Percentiles rank a stretch among this genome's conserved stretches.
Evolutionary conservation across 345 rosid species (phyloP).

Genomic region (Eucalyptus cloeziana): DNA sequence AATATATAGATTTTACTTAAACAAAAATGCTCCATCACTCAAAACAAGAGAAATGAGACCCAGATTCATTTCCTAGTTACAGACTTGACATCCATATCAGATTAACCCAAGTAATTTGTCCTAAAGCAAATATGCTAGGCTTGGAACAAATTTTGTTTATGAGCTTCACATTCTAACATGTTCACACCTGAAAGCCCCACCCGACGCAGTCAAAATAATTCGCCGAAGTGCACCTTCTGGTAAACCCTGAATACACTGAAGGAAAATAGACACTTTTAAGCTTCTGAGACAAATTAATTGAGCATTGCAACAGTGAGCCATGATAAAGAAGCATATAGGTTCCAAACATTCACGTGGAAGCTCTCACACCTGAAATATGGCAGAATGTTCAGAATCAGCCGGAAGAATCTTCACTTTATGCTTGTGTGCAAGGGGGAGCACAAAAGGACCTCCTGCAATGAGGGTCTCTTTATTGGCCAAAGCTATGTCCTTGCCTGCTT

Average conservation of each 20-base stretch:
- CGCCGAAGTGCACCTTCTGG: constrained; percentile 79
- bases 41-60: neutral
- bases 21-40: neutral
- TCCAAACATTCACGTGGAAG: neutral
- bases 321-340: neutral
- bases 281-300: neutral
- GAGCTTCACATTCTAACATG: neutral
- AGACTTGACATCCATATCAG: neutral
- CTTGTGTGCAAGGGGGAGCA: constrained; percentile 88
- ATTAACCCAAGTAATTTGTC: neutral
- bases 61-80: neutral
- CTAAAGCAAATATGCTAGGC: neutral
- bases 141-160: neutral
- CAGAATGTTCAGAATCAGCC: constrained; percentile 98
- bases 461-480: constrained; percentile 98
- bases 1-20: neutral
- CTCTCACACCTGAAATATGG: constrained; percentile 80
- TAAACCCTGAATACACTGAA: constrained; percentile 94
- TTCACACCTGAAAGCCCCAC: constrained; percentile 93
- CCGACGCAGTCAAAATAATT: constrained; percentile 92
- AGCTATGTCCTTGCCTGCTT: constrained; percentile 90
- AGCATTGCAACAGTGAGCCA: neutral
- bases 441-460: constrained; percentile 94
- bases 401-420: constrained; percentile 92
- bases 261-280: neutral